Evolutionary conservation across 495 filamentous ascomycete genomes (phyloP).

Genomic region (Chlorociboria aeruginascens): DNA sequence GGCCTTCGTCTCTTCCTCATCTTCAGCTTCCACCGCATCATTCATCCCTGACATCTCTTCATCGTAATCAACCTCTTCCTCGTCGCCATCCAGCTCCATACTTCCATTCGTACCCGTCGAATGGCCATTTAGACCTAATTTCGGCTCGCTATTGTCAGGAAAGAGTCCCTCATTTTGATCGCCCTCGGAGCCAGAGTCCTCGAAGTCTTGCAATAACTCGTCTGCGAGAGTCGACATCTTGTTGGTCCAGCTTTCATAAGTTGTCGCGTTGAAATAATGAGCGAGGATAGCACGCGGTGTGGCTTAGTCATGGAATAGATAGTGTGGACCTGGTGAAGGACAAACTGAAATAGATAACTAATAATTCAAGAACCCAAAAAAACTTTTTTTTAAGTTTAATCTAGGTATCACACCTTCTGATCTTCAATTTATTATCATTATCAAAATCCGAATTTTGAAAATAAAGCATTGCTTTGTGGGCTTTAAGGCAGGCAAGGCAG

Average conservation of each 20-base stretch:
- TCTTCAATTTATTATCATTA: too few species aligned
- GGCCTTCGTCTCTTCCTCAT: slow-evolving; percentile 58
- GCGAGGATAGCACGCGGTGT: background rate
- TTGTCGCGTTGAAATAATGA: background rate
- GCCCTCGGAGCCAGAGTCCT: slow-evolving; percentile 53
- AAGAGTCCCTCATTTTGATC: slow-evolving; percentile 38
- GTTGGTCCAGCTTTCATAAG: background rate
- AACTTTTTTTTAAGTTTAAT: too few species aligned
- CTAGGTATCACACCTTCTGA: too few species aligned
- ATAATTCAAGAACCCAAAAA: too few species aligned
- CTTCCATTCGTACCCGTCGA: slow-evolving; percentile 19
- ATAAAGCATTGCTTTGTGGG: too few species aligned
- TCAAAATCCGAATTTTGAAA: too few species aligned
- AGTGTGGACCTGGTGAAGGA: background rate
- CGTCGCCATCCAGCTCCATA: slow-evolving; percentile 38
- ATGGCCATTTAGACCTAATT: slow-evolving; percentile 19
- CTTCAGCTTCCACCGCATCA: slow-evolving; percentile 35
- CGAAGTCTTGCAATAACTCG: slow-evolving; percentile 83
- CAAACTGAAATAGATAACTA: too few species aligned
- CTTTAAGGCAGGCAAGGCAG: background rate
- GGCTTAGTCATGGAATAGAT: background rate
- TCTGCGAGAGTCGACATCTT: slow-evolving; percentile 69
- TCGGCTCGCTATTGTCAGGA: slow-evolving; percentile 21
- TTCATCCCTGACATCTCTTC: slow-evolving; percentile 41
- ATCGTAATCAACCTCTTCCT: slow-evolving; percentile 34